Conservation (phyloP, 345 rosid species). For the Hevea brasiliensis region DNA sequence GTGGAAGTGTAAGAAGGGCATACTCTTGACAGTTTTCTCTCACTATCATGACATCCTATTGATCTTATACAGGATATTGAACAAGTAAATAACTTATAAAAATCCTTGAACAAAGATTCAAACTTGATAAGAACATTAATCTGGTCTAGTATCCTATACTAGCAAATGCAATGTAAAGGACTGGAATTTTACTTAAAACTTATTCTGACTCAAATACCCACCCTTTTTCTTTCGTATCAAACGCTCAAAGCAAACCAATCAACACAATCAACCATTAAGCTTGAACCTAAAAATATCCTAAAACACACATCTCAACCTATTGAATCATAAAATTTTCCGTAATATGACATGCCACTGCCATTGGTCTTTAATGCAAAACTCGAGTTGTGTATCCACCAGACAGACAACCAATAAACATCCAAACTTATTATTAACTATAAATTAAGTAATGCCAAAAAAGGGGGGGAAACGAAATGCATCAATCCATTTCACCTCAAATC, state of each 20-base stretch:
- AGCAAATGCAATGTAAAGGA: too few relatives aligned
- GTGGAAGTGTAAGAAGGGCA: too few relatives aligned
- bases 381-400: too few relatives aligned
- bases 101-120: too few relatives aligned
- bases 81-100: too few relatives aligned
- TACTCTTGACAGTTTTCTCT: too few relatives aligned
- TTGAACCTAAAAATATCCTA: neutral
- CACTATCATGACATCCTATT: neutral
- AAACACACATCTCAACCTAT: neutral
- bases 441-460: neutral
- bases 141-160: too few relatives aligned
- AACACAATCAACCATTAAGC: neutral
- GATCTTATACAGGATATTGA: neutral
- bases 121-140: too few relatives aligned
- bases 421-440: neutral
- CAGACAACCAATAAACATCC: neutral
- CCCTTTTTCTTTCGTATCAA: neutral
- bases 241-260: neutral
- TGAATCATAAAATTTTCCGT: neutral
- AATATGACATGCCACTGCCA: too few relatives aligned
- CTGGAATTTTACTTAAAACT: neutral
- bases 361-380: too few relatives aligned
- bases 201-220: neutral
- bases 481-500: conserved; percentile 45
- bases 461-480: neutral